Base-by-base conservation (phyloP, 2,329 filamentous ascomycete genomes). In the Xylariaceae sp. region DNA sequence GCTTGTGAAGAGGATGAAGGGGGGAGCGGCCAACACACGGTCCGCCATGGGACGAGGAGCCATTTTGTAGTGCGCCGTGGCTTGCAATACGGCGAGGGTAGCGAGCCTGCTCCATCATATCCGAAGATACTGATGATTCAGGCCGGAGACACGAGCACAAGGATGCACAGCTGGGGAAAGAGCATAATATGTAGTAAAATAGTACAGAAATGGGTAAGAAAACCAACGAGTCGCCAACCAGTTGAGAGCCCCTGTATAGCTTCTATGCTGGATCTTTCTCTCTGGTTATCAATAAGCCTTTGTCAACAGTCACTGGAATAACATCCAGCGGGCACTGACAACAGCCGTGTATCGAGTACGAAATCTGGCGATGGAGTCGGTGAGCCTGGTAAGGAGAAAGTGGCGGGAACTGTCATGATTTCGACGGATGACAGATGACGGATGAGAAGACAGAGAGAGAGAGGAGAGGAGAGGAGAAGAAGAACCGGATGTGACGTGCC, bases 1-100 rank as follows among this genome's bases (percentile, higher is more conserved):
- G 76, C 42, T 74, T 75, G 54, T 73, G 72, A 39, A 74, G 66
- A 47, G 73, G 70, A 11, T 67, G 67, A 45, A 57, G 37, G 7
- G 66, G 67, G 47, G 62, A 62, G 6, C 64, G 65, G 1, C 63
- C 66, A 17, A 60, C 53, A 17, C 56, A 56, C 13, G 59, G 54
- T 6, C 65, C 59, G 47, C 67, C 64, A 44, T 69, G 66, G 17
- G 66, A 65, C 10, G 64, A 67, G 61, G 69, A 68, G 44, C 61
- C 68, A 51, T 68, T 70, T 59, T 60, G 66, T 45, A 72, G 68
- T 34, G 68, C 69, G 53, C 70, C 71, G 64, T 72, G 70, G 56
- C 71, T 73, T 37, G 68, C 67, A 63, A 69, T 70, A 37, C 71
- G 71, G 17, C 67, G 67, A 17, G 71, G 71, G 37, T 69, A 51